These are phyloP conservation scores for Betula pendula DNA, from an alignment of 306 rosid genomes.

Conservation along the genomic window DNA sequence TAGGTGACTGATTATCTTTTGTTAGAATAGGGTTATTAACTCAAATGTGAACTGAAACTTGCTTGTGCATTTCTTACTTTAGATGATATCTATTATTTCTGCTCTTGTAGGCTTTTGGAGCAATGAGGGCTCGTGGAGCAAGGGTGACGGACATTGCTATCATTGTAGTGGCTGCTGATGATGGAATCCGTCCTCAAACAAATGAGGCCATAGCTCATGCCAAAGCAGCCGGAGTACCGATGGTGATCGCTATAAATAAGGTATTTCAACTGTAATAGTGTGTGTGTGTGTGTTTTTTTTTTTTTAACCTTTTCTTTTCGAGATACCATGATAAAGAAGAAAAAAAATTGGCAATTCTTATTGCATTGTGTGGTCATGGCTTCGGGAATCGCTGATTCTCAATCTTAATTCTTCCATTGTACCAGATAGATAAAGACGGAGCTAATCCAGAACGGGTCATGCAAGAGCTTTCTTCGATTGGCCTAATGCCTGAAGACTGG, in stretches of 20 bases:
- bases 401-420: conserved; percentile 24
- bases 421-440: conserved; percentile 94
- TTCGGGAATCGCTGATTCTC: conserved; percentile 23
- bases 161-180: conserved; percentile 97
- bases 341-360: conserved; percentile 12
- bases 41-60: conserved; percentile 22
- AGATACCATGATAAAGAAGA: conserved; percentile 7
- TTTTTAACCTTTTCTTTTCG: background rate
- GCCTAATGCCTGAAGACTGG: conserved; percentile 98
- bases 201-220: conserved; percentile 99
- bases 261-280: conserved; percentile 42
- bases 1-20: conserved; percentile 19
- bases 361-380: conserved; percentile 31
- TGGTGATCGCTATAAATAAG: conserved; percentile 91
- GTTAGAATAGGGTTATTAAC: conserved; percentile 19
- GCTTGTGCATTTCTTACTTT: conserved; percentile 27
- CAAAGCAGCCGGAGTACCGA: conserved; percentile 94
- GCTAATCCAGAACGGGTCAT: conserved; percentile 93
- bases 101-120: conserved; percentile 91
- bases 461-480: conserved; percentile 96
- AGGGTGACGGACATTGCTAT: conserved; percentile 95
- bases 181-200: conserved; percentile 98
- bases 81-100: conserved; percentile 39
- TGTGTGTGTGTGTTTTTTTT: background rate
- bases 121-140: conserved; percentile 99